These are phyloP conservation scores for Trichoderma sp. DNA, from an alignment of 2,329 filamentous ascomycete genomes.

Conservation along the genomic window DNA sequence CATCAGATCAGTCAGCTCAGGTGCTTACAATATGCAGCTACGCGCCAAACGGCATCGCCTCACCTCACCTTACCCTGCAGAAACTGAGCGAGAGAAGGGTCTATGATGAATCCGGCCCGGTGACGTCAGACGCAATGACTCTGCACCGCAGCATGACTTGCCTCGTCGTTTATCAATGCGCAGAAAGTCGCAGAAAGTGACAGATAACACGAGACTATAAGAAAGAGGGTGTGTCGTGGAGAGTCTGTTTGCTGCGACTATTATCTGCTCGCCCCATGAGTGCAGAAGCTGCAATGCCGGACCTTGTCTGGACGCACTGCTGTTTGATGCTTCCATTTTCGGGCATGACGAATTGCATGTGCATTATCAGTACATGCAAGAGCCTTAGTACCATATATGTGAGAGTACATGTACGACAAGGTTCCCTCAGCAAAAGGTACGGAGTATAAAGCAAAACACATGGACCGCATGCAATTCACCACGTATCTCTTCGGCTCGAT, in stretches of 20 bases:
- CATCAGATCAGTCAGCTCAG: neutral
- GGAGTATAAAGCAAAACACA: neutral
- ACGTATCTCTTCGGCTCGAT: neutral
- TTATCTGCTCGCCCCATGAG: neutral
- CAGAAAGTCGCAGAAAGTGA: neutral
- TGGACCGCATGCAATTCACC: neutral
- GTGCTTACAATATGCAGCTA: neutral
- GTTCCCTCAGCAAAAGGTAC: neutral
- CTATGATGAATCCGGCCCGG: neutral
- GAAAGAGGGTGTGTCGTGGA: neutral
- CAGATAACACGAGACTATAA: neutral
- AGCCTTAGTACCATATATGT: too few relatives aligned
- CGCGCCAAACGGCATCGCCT: neutral
- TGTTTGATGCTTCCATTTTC: neutral
- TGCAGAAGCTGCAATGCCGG: neutral
- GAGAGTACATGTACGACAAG: neutral
- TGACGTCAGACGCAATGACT: constrained; percentile 6
- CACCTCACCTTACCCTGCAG: neutral
- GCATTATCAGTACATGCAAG: neutral
- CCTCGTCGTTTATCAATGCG: neutral
- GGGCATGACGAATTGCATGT: neutral
- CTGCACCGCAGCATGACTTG: neutral
- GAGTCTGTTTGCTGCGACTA: neutral
- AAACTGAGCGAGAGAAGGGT: neutral
- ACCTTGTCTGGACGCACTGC: neutral